phyloP scores from a whole-genome alignment of 805 yeast genomes.

The Schizosaccharomyces octosporus region DNA sequence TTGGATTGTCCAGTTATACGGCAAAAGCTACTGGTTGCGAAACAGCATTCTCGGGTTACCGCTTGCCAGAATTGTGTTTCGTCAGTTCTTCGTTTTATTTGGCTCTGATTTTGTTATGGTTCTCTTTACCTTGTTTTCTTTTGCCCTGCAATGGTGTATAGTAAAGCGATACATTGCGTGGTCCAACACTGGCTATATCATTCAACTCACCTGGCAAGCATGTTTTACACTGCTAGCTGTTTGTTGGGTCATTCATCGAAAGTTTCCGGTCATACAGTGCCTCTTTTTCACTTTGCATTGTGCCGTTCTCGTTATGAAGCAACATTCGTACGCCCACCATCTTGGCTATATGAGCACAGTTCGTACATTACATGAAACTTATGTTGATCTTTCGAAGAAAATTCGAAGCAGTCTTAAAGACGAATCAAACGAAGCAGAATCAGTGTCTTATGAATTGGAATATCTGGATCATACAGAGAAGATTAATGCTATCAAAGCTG shows the following conservation, averaged over 20 bases:
- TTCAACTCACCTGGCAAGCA: slow-evolving; percentile 36
- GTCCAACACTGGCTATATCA: slow-evolving; percentile 36
- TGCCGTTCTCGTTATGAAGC: slow-evolving; percentile 73
- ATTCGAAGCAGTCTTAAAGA: slow-evolving; percentile 6
- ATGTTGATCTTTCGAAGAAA: slow-evolving; percentile 20
- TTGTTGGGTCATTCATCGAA: slow-evolving; percentile 27
- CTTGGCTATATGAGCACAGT: slow-evolving; percentile 72
- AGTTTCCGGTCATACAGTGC: slow-evolving; percentile 73
- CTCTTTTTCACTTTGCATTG: slow-evolving; percentile 68
- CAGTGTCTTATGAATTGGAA: neutral
- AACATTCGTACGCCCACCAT: slow-evolving; percentile 78
- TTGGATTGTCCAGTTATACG: slow-evolving; percentile 26
- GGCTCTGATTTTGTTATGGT: slow-evolving; percentile 58
- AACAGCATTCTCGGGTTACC: slow-evolving; percentile 17
- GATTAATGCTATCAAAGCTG: neutral
- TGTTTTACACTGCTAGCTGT: slow-evolving; percentile 28
- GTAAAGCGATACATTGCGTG: slow-evolving; percentile 27
- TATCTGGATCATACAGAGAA: slow-evolving; percentile 5
- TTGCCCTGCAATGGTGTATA: slow-evolving; percentile 32
- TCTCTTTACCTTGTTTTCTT: slow-evolving; percentile 34
- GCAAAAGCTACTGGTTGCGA: slow-evolving; percentile 23
- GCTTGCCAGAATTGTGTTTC: slow-evolving; percentile 30
- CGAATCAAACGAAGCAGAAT: slow-evolving; percentile 2
- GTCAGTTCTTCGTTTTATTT: slow-evolving; percentile 43
- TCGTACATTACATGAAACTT: slow-evolving; percentile 26